These are phyloP conservation scores for Mycosphaerella arachidis DNA, from an alignment of 2,329 filamentous ascomycete genomes.

Conservation along the genomic window DNA sequence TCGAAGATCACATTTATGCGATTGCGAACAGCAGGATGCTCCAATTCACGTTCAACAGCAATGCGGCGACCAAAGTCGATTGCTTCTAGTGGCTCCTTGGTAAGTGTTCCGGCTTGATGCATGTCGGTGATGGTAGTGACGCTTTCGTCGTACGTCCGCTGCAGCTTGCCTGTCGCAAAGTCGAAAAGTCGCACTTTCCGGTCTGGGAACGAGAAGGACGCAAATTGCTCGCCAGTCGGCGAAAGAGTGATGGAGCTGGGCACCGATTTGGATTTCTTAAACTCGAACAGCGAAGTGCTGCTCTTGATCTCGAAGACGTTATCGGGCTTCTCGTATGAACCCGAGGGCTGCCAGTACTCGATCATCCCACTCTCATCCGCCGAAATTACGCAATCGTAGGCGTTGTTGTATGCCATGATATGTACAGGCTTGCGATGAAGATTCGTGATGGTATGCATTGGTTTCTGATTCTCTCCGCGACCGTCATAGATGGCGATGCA, in stretches of 20 bases:
- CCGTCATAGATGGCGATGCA: conserved; percentile 83
- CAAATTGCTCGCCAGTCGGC: conserved; percentile 79
- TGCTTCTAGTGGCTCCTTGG: conserved; percentile 74
- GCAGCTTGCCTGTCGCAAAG: conserved; percentile 80
- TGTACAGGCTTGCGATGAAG: conserved; percentile 80
- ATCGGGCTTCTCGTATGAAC: conserved; percentile 81
- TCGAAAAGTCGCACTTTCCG: conserved; percentile 91
- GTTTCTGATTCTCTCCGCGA: conserved; percentile 70
- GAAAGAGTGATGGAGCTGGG: conserved; percentile 81
- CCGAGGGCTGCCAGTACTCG: conserved; percentile 87
- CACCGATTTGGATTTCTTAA: conserved; percentile 86
- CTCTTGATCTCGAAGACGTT: conserved; percentile 92
- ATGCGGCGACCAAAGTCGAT: conserved; percentile 88
- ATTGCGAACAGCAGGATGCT: conserved; percentile 61
- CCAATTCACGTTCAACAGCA: conserved; percentile 80
- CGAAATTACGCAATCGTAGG: conserved; percentile 85
- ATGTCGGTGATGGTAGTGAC: conserved; percentile 83
- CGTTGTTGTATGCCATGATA: conserved; percentile 83
- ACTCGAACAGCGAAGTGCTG: conserved; percentile 89
- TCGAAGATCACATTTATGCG: conserved; percentile 89
- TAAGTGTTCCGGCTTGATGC: conserved; percentile 82
- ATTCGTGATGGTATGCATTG: conserved; percentile 70
- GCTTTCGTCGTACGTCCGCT: conserved; percentile 93
- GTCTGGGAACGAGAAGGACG: conserved; percentile 86
- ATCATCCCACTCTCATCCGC: conserved; percentile 88